phyloP scores from a whole-genome alignment of 208 protist genomes.

The Trypanosoma cruzi region DNA sequence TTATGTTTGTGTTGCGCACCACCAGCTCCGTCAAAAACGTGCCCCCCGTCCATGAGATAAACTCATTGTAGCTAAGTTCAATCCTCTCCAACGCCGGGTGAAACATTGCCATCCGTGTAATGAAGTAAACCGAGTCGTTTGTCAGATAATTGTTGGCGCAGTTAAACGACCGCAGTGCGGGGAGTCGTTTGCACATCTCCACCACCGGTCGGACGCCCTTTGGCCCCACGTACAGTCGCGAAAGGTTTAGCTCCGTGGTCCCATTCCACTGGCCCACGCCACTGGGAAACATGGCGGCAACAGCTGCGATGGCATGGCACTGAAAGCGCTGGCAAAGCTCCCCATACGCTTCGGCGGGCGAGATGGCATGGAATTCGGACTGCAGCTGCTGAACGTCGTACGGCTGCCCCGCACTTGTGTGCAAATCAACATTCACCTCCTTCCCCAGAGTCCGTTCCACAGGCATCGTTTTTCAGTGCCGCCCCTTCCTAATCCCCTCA shows the following conservation, averaged over 20 bases:
- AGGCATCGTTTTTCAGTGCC: no score
- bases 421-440: slow-evolving; percentile 1
- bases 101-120: slow-evolving; percentile 55
- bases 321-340: slow-evolving; percentile 40
- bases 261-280: slow-evolving; percentile 44
- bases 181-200: slow-evolving; percentile 65
- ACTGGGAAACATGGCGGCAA: slow-evolving; percentile 49
- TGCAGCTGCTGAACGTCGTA: slow-evolving; percentile 53
- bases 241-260: slow-evolving; percentile 52
- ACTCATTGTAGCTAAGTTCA: slow-evolving; percentile 63
- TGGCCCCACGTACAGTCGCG: slow-evolving; percentile 65
- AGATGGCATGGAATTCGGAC: slow-evolving; percentile 39
- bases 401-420: slow-evolving; percentile 21
- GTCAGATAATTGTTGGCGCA: slow-evolving; percentile 72
- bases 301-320: slow-evolving; percentile 41
- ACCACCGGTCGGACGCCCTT: slow-evolving; percentile 50
- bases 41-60: slow-evolving; percentile 79
- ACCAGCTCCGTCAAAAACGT: slow-evolving; percentile 68
- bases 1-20: slow-evolving; percentile 53
- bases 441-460: not conserved
- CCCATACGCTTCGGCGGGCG: slow-evolving; percentile 54
- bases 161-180: slow-evolving; percentile 39
- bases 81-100: slow-evolving; percentile 62
- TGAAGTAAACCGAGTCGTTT: slow-evolving; percentile 64
- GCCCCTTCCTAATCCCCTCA: no score